phyloP scores from a whole-genome alignment of 2,329 filamentous ascomycete genomes.

The Colletotrichum sp. region DNA sequence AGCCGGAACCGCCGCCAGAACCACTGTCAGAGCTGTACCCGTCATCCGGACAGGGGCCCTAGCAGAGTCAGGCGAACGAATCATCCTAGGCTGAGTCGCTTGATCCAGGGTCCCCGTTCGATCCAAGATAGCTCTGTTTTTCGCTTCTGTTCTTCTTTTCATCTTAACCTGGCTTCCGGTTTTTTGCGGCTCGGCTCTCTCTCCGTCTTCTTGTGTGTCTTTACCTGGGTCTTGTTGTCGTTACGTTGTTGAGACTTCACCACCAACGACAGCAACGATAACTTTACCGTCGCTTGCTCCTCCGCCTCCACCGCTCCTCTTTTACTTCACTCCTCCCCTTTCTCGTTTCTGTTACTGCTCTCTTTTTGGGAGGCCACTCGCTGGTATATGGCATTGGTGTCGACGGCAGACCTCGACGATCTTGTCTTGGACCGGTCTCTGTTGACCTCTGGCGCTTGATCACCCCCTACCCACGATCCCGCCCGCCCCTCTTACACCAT shows the following conservation, averaged over 20 bases:
- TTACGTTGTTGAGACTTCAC: neutral
- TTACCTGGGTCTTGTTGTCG: neutral
- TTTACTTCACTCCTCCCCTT: neutral
- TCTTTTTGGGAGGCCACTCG: neutral
- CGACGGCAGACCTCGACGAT: neutral
- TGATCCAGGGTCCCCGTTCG: slow-evolving; percentile 1
- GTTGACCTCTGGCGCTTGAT: neutral
- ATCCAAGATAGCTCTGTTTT: neutral
- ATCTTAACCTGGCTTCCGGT: neutral
- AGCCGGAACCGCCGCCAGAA: neutral
- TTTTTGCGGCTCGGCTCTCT: neutral
- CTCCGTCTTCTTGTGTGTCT: neutral
- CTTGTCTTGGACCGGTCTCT: neutral
- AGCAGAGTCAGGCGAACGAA: slow-evolving; percentile 5
- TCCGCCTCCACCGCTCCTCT: neutral
- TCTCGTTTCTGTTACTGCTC: neutral
- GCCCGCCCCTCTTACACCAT: neutral
- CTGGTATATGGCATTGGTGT: neutral
- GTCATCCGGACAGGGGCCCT: slow-evolving; percentile 13
- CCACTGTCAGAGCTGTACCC: neutral
- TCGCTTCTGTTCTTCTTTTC: neutral
- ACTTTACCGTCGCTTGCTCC: neutral
- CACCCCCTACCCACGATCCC: neutral
- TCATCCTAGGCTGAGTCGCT: slow-evolving; percentile 1
- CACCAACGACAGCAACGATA: neutral